These are phyloP conservation scores for Torulaspora delbrueckii DNA, from an alignment of 805 yeast genomes.

Conservation along the genomic window DNA sequence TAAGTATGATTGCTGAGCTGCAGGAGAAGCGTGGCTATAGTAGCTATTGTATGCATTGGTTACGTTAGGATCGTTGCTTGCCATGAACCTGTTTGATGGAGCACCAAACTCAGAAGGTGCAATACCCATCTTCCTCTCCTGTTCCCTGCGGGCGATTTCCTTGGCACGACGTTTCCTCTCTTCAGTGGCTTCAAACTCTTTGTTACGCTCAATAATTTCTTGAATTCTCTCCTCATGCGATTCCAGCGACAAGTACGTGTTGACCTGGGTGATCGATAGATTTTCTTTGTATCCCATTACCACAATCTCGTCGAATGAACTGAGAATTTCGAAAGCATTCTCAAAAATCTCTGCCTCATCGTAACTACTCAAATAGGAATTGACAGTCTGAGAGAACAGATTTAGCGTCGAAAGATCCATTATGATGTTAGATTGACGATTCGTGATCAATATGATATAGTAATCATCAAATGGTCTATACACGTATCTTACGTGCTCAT, in stretches of 20 bases:
- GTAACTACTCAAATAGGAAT: slow-evolving; percentile 61
- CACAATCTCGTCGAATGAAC: slow-evolving; percentile 92
- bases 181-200: slow-evolving; percentile 94
- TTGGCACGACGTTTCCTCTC: slow-evolving; percentile 94
- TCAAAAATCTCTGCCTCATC: slow-evolving; percentile 81
- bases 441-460: slow-evolving; percentile 85
- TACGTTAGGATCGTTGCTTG: slow-evolving; percentile 33
- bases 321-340: slow-evolving; percentile 80
- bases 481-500: slow-evolving; percentile 84
- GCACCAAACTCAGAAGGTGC: slow-evolving; percentile 29
- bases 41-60: slow-evolving; percentile 38
- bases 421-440: slow-evolving; percentile 82
- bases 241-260: slow-evolving; percentile 92
- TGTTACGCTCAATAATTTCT: slow-evolving; percentile 94
- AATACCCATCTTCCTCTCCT: slow-evolving; percentile 34
- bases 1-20: slow-evolving; percentile 36
- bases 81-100: slow-evolving; percentile 23
- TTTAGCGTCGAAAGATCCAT: slow-evolving; percentile 93
- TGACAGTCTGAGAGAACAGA: slow-evolving; percentile 75
- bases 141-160: slow-evolving; percentile 76
- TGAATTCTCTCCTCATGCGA: slow-evolving; percentile 98
- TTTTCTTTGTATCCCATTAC: slow-evolving; percentile 87
- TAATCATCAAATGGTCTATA: slow-evolving; percentile 95
- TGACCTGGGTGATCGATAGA: slow-evolving; percentile 72
- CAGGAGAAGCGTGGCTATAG: slow-evolving; percentile 37